A percentile compares a stretch with the other conserved stretches of the same genome.
Evolutionary conservation across 345 rosid species (phyloP).

Genomic region (Eutrema yunnanense): DNA sequence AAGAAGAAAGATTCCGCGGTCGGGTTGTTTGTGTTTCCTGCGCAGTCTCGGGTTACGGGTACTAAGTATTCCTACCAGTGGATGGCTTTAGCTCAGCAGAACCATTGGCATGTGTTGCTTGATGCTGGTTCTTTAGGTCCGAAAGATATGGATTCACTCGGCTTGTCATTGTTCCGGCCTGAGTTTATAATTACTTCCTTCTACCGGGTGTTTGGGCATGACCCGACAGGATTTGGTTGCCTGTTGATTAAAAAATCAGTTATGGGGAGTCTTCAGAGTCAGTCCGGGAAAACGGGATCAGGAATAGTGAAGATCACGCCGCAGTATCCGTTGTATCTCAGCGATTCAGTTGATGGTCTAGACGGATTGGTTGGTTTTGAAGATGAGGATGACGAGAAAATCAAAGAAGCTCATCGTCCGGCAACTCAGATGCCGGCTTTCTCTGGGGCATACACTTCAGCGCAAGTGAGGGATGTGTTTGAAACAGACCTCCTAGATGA

Average conservation of each 20-base stretch:
- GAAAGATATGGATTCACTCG: constrained; percentile 97
- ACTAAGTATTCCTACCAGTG: constrained; percentile 95
- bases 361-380: constrained; percentile 52
- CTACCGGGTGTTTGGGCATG: constrained; percentile 86
- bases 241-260: constrained; percentile 92
- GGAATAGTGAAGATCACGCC: constrained; percentile 98
- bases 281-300: constrained; percentile 83
- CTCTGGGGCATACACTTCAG: constrained; percentile 83
- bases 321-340: constrained; percentile 76
- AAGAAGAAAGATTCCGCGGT: constrained; percentile 73
- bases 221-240: constrained; percentile 97
- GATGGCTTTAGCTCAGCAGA: constrained; percentile 99
- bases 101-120: constrained; percentile 95
- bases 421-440: constrained; percentile 83
- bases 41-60: constrained; percentile 91
- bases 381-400: constrained; percentile 46
- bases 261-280: constrained; percentile 84
- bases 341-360: constrained; percentile 80
- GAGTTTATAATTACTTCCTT: constrained; percentile 94
- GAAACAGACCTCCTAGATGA: constrained; percentile 80
- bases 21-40: constrained; percentile 96
- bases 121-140: constrained; percentile 99
- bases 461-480: constrained; percentile 88
- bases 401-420: constrained; percentile 43
- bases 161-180: constrained; percentile 88